A percentile compares a stretch with the other conserved stretches of the same genome.
These are phyloP conservation scores for Verruconis gallopava DNA, from an alignment of 2,329 filamentous ascomycete genomes.

Conservation along the genomic window DNA sequence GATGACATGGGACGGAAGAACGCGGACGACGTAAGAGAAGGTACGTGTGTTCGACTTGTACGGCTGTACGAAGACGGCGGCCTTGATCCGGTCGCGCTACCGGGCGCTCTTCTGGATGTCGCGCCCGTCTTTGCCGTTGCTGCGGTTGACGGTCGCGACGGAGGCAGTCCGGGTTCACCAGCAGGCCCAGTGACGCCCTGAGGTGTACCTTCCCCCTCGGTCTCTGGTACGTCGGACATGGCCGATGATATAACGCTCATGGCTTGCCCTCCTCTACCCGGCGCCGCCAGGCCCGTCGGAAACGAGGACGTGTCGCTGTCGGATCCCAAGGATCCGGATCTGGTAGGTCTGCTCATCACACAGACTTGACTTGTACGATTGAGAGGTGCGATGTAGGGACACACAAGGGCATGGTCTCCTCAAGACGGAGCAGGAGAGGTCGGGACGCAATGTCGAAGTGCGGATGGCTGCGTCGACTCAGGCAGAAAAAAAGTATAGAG, in stretches of 20 bases:
- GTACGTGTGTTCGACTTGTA: slow-evolving; percentile 63
- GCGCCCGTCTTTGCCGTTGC: slow-evolving; percentile 39
- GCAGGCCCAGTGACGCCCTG: slow-evolving; percentile 32
- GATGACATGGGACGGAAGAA: slow-evolving; percentile 98
- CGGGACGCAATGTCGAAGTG: too few relatives aligned
- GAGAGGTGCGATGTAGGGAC: too few relatives aligned
- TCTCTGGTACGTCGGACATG: not conserved
- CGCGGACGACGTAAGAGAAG: slow-evolving; percentile 73
- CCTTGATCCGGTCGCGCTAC: slow-evolving; percentile 36
- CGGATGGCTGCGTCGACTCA: too few relatives aligned
- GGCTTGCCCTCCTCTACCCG: not conserved
- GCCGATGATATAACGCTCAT: slow-evolving; percentile 1
- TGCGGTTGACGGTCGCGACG: slow-evolving; percentile 32
- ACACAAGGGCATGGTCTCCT: too few relatives aligned
- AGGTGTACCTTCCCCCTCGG: slow-evolving; percentile 18
- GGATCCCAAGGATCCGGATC: not conserved
- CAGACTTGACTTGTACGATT: not conserved
- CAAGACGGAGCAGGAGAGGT: too few relatives aligned
- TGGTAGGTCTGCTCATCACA: slow-evolving; percentile 4
- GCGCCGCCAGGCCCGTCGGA: not conserved
- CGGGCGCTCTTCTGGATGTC: slow-evolving; percentile 20
- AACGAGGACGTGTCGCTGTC: not conserved
- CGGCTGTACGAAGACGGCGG: slow-evolving; percentile 54
- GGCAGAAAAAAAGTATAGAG: too few relatives aligned
- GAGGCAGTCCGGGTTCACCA: slow-evolving; percentile 35